Conservation (phyloP, 2,329 filamentous ascomycete genomes). For the Colletotrichum sp. region DNA sequence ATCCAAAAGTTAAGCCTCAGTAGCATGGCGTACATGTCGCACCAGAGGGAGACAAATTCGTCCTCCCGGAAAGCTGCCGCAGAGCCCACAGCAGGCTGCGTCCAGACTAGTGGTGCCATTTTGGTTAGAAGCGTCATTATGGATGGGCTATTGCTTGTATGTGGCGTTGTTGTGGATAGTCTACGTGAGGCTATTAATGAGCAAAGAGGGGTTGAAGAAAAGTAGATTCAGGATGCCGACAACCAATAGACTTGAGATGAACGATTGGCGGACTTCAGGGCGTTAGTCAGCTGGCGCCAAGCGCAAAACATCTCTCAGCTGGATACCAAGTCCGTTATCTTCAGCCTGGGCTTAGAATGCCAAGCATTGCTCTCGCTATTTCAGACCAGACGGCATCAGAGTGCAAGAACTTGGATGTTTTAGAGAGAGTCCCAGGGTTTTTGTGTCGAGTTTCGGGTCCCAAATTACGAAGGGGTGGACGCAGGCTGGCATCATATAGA, state of each 20-base stretch:
- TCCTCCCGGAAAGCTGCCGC: background rate
- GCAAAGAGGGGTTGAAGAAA: background rate
- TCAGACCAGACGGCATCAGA: background rate
- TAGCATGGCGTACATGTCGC: background rate
- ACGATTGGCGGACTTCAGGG: background rate
- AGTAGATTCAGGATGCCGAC: background rate
- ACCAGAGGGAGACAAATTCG: constrained; percentile 8
- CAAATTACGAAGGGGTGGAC: background rate
- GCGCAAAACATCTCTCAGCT: background rate
- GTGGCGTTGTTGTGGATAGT: background rate
- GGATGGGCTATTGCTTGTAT: background rate
- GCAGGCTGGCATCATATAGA: too few relatives aligned
- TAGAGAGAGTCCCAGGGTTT: background rate
- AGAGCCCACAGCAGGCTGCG: background rate
- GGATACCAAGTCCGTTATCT: background rate
- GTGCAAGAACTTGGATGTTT: background rate
- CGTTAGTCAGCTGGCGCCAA: background rate
- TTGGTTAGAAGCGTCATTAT: background rate
- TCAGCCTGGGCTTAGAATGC: background rate
- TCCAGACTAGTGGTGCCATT: background rate
- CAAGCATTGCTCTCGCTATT: background rate
- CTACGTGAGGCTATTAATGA: background rate
- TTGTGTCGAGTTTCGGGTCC: background rate
- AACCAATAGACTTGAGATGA: background rate
- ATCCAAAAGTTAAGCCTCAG: background rate